Evolutionary conservation across 352 stramenopile genomes (phyloP), one percentile per base, ranked within the genome.

Genomic region (Globisporangium yorkense): DNA sequence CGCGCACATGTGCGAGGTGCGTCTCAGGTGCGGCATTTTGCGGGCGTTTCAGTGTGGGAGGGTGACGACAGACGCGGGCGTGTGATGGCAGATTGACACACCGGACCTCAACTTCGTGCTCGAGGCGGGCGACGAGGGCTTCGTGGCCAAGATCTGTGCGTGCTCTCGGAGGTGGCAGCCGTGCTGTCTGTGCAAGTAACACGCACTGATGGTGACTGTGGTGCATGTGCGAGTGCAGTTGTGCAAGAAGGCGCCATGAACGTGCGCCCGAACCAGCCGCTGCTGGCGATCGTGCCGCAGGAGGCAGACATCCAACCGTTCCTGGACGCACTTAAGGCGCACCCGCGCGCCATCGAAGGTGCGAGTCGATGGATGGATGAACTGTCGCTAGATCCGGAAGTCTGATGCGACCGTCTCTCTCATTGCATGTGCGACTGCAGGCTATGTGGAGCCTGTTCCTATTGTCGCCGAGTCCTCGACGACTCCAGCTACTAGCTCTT

Each of bases 41-140:
- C 18, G 4, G 43, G 41, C 41, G 5, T 31, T 9, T 20, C 13
- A 16, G 20, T 37, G 16, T 5, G 4, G 16, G 18, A 10, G 2
- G n/a, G 16, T 44, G 49, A 43, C 49, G 31, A 27, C 24, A 27
- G 24, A 27, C n/a, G 27, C 37, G 48, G 15, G 15, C 8, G 5
- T 54, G 7, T 37, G 21, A 1, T 7, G 18, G 24, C 57, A 89
- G 83, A 91, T 95, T 56, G 85, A 95, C 57, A 95, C 85, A 37
- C 85, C 85, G 6, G 85, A 95, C 59, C 66, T 95, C 48, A 76
- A 73, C 46, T 90, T 95, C 47, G 74, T 82, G 63, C 67, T 95
- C 31, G 83, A 95, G 57, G 69, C 79, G 35, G 85, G 84, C 20
- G 85, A 95, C 61, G 80, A 88, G 52, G 85, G 85, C 43, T 90